Conservation (phyloP, 306 rosid genomes). For the Luffa aegyptiaca region DNA sequence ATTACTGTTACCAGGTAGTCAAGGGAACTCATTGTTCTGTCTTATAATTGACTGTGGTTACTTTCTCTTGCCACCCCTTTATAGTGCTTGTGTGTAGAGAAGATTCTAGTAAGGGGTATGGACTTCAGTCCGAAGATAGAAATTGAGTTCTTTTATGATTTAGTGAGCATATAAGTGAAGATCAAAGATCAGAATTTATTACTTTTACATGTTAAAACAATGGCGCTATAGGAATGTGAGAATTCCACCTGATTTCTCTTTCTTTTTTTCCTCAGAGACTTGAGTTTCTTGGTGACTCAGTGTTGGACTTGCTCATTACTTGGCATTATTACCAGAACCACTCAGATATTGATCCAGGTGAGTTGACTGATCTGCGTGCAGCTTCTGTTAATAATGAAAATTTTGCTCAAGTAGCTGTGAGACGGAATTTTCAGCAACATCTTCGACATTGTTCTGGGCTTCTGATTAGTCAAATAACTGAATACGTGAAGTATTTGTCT, state of each 20-base stretch:
- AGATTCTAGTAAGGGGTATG: background rate
- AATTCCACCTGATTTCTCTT: background rate
- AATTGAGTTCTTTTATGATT: background rate
- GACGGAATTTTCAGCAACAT: constrained; percentile 55
- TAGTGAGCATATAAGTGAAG: background rate
- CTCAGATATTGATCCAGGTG: constrained; percentile 69
- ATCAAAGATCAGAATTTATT: background rate
- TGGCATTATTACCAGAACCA: constrained; percentile 61
- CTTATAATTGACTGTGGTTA: background rate
- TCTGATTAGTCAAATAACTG: constrained; percentile 58
- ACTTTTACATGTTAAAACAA: background rate
- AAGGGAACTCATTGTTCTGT: background rate
- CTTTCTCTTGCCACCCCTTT: background rate
- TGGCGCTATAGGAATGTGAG: background rate
- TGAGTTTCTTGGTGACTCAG: constrained; percentile 90
- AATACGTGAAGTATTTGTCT: constrained; percentile 42
- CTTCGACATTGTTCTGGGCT: constrained; percentile 62
- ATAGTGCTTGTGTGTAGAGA: background rate
- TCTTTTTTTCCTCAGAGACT: constrained; percentile 54
- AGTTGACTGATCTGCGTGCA: constrained; percentile 84
- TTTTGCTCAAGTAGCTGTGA: constrained; percentile 82
- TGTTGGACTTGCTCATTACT: constrained; percentile 84
- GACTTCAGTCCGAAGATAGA: background rate
- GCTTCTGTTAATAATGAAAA: constrained; percentile 84
- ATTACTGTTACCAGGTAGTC: constrained; percentile 71